Percentiles rank a stretch among this genome's conserved stretches.
These are phyloP conservation scores for Carpinus viminea DNA, from an alignment of 306 rosid species.

Conservation along the genomic window DNA sequence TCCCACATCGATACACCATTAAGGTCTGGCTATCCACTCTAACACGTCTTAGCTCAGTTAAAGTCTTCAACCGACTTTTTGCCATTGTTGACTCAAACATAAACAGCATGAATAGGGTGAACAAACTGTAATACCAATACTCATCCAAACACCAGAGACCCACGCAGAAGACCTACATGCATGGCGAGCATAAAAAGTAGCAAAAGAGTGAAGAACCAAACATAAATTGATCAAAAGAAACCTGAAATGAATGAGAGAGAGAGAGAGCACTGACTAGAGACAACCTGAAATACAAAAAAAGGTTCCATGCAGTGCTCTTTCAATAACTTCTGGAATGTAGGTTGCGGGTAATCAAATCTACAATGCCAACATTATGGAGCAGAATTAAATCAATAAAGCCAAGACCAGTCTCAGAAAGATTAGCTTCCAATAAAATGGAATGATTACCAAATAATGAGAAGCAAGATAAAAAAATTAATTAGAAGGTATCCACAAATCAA, in stretches of 20 bases:
- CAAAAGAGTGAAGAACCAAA: slow-evolving; percentile 19
- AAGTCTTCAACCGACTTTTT: slow-evolving; percentile 90
- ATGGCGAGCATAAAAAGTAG: slow-evolving; percentile 18
- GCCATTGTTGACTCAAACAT: slow-evolving; percentile 99
- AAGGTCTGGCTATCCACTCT: slow-evolving; percentile 89
- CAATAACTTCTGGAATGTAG: slow-evolving; percentile 94
- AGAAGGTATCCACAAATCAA: background rate
- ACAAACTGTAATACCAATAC: slow-evolving; percentile 98
- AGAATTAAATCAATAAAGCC: slow-evolving; percentile 26
- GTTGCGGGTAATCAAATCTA: slow-evolving; percentile 98
- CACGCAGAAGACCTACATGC: slow-evolving; percentile 87
- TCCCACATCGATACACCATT: slow-evolving; percentile 95
- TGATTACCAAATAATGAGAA: background rate
- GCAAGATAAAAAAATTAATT: background rate
- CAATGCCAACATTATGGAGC: slow-evolving; percentile 30
- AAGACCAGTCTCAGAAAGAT: slow-evolving; percentile 8
- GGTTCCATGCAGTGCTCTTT: slow-evolving; percentile 98
- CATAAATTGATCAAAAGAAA: slow-evolving; percentile 12
- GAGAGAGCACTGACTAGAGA: slow-evolving; percentile 10
- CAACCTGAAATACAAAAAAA: slow-evolving; percentile 96
- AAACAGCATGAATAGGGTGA: slow-evolving; percentile 92
- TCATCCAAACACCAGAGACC: slow-evolving; percentile 99
- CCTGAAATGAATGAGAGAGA: slow-evolving; percentile 1
- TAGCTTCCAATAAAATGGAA: slow-evolving; percentile 1
- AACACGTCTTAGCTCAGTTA: slow-evolving; percentile 95